These are phyloP conservation scores for Hortaea sp. DNA, from an alignment of 2,329 filamentous ascomycete genomes.

Conservation along the genomic window DNA sequence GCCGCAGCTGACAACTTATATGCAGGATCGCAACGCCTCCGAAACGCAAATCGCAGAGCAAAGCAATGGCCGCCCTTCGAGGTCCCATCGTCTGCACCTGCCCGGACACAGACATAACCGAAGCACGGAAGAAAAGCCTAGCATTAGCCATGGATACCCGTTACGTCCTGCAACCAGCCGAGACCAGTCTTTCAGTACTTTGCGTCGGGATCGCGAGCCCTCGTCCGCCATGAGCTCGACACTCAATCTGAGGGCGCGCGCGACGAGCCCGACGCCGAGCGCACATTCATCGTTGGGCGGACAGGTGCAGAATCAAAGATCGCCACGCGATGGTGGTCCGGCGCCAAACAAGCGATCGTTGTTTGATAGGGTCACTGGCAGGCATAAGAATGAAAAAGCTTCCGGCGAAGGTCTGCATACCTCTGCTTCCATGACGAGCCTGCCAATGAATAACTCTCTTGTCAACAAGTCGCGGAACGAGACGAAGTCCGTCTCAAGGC, in stretches of 20 bases:
- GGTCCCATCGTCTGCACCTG: slow-evolving; percentile 48
- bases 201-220: slow-evolving; percentile 45
- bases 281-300: slow-evolving; percentile 50
- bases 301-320: slow-evolving; percentile 41
- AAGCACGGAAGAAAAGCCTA: slow-evolving; percentile 49
- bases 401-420: slow-evolving; percentile 29
- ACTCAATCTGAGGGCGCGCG: slow-evolving; percentile 48
- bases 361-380: slow-evolving; percentile 43
- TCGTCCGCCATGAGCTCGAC: slow-evolving; percentile 35
- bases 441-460: slow-evolving; percentile 17
- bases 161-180: slow-evolving; percentile 64
- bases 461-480: slow-evolving; percentile 12
- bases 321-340: slow-evolving; percentile 40
- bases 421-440: slow-evolving; percentile 29
- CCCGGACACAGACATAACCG: slow-evolving; percentile 59
- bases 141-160: slow-evolving; percentile 37
- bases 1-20: slow-evolving; percentile 3
- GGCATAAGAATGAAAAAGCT: slow-evolving; percentile 35
- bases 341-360: slow-evolving; percentile 39
- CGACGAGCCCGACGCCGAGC: slow-evolving; percentile 75
- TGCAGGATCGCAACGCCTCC: too few relatives aligned
- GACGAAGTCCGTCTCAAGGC: slow-evolving; percentile 17
- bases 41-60: slow-evolving; percentile 3
- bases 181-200: slow-evolving; percentile 56
- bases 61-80: slow-evolving; percentile 19